phyloP scores from a whole-genome alignment of 1,139 yeast species.

The Fermentozyma sake region DNA sequence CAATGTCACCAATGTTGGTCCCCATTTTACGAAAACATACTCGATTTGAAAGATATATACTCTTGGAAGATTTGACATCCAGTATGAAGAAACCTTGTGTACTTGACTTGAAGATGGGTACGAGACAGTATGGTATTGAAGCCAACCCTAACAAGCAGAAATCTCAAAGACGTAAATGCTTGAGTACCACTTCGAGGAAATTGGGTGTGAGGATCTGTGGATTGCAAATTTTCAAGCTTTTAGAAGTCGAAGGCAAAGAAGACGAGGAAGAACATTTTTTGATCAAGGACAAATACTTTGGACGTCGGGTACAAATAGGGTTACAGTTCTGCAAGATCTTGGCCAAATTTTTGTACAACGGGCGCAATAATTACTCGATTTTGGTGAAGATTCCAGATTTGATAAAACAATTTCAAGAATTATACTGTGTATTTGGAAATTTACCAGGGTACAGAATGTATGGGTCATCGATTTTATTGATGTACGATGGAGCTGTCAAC shows the following conservation, averaged over 20 bases:
- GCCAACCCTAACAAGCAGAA: slow-evolving; percentile 68
- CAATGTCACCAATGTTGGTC: background rate
- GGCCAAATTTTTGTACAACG: slow-evolving; percentile 77
- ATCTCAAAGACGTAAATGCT: slow-evolving; percentile 82
- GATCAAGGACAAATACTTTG: slow-evolving; percentile 86
- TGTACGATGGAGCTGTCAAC: slow-evolving; percentile 66
- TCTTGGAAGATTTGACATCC: slow-evolving; percentile 87
- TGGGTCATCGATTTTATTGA: slow-evolving; percentile 82
- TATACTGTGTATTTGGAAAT: slow-evolving; percentile 49
- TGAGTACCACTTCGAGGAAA: slow-evolving; percentile 69
- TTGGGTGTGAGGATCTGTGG: slow-evolving; percentile 96
- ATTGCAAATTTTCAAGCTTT: slow-evolving; percentile 53
- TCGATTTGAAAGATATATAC: slow-evolving; percentile 71
- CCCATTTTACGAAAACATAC: slow-evolving; percentile 37
- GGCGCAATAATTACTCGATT: slow-evolving; percentile 53
- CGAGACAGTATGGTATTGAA: slow-evolving; percentile 96
- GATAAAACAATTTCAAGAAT: slow-evolving; percentile 53
- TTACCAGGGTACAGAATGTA: slow-evolving; percentile 83
- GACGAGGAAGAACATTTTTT: slow-evolving; percentile 31
- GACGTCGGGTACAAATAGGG: slow-evolving; percentile 74
- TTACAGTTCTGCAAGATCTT: slow-evolving; percentile 70
- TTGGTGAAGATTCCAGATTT: slow-evolving; percentile 66
- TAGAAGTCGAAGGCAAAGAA: slow-evolving; percentile 16
- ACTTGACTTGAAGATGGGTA: slow-evolving; percentile 94
- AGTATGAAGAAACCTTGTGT: slow-evolving; percentile 86